These are phyloP conservation scores for Pleurotus sapidus DNA, from an alignment of 768 basidiomycete genomes.

Conservation along the genomic window DNA sequence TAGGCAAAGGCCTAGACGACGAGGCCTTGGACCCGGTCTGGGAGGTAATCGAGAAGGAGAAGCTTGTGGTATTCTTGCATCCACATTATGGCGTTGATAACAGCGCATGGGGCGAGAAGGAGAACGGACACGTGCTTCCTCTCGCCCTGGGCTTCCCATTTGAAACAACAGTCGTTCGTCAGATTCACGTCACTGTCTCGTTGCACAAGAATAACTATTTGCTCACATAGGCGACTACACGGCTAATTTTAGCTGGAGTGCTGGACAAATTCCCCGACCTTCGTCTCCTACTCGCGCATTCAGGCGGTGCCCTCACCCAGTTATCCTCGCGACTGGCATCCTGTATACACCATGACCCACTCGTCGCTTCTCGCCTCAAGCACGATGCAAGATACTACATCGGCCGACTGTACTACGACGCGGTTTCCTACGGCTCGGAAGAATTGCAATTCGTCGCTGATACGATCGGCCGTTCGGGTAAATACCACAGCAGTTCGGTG, in stretches of 20 bases:
- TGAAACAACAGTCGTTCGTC: slow-evolving; percentile 80
- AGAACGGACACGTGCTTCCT: slow-evolving; percentile 86
- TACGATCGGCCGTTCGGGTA: slow-evolving; percentile 57
- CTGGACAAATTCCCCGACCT: slow-evolving; percentile 78
- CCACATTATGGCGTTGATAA: slow-evolving; percentile 82
- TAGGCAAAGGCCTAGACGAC: slow-evolving; percentile 83
- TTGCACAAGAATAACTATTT: slow-evolving; percentile 2
- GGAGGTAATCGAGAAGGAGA: slow-evolving; percentile 67
- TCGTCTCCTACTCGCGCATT: slow-evolving; percentile 80
- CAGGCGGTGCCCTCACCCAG: slow-evolving; percentile 81
- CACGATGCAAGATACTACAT: slow-evolving; percentile 86
- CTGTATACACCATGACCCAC: slow-evolving; percentile 83
- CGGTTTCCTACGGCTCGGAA: slow-evolving; percentile 86
- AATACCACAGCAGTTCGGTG: slow-evolving; percentile 38
- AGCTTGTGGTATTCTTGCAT: slow-evolving; percentile 79
- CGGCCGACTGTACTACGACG: slow-evolving; percentile 78
- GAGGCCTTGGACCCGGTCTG: slow-evolving; percentile 75
- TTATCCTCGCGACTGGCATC: slow-evolving; percentile 83
- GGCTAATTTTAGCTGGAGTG: slow-evolving; percentile 78
- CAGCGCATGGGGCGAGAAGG: slow-evolving; percentile 70
- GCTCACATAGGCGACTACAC: slow-evolving; percentile 56
- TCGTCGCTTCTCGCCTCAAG: slow-evolving; percentile 68
- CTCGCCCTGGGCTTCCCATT: slow-evolving; percentile 88
- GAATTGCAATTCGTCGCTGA: slow-evolving; percentile 79
- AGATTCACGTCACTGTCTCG: too few species aligned